phyloP scores from a whole-genome alignment of 2,329 filamentous ascomycete species.

The Trichoderma atroviride region DNA sequence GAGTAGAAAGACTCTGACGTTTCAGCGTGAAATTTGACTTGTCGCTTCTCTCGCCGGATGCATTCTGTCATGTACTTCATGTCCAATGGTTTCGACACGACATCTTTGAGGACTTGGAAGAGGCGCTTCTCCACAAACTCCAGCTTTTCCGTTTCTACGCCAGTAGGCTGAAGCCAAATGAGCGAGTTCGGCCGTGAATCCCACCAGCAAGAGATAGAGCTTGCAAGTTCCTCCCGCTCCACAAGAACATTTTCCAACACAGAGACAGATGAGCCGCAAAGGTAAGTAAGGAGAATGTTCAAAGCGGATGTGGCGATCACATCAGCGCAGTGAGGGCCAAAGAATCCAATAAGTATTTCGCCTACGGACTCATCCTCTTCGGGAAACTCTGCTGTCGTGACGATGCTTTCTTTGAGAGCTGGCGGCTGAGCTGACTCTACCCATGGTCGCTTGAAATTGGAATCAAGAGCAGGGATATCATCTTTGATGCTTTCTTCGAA shows the following conservation, averaged over 20 bases:
- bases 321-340: constrained; percentile 82
- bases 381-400: constrained; percentile 86
- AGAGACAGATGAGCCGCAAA: constrained; percentile 91
- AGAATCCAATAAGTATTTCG: constrained; percentile 82
- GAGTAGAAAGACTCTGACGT: constrained; percentile 79
- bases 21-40: constrained; percentile 83
- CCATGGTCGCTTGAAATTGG: constrained; percentile 86
- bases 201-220: constrained; percentile 77
- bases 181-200: constrained; percentile 80
- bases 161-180: constrained; percentile 82
- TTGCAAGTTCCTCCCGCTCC: constrained; percentile 89
- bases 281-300: constrained; percentile 79
- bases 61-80: constrained; percentile 91
- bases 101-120: constrained; percentile 79
- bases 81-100: constrained; percentile 78
- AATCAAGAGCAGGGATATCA: constrained; percentile 73
- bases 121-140: constrained; percentile 82
- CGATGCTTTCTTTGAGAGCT: constrained; percentile 67
- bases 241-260: constrained; percentile 90
- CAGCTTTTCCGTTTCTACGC: constrained; percentile 85
- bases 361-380: constrained; percentile 95
- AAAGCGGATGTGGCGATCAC: constrained; percentile 69
- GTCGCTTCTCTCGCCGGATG: constrained; percentile 76
- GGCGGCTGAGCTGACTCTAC: constrained; percentile 82
- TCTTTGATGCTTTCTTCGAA: constrained; percentile 88